Conservation (phyloP, 345 rosid genomes). For the Populus tremula region DNA sequence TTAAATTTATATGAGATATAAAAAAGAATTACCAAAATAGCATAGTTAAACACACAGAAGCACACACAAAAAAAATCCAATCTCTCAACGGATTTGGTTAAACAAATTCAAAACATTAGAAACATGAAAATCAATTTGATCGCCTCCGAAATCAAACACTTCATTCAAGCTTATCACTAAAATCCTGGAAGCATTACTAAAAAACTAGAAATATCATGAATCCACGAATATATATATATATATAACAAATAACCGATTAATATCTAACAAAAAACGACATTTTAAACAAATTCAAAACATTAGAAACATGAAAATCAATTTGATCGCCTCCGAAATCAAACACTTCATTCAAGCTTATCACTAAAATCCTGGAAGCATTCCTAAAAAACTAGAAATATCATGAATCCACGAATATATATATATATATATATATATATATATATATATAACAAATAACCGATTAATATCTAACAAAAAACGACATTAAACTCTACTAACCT, state of each 20-base stretch:
- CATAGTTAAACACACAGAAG: neutral
- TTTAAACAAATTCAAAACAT: neutral
- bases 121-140: neutral
- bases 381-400: too few species aligned
- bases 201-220: too few species aligned
- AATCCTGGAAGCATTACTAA: neutral
- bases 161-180: neutral
- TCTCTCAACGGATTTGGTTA: neutral
- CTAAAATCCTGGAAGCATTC: neutral
- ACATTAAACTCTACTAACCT: slow-evolving; percentile 37
- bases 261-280: neutral
- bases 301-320: neutral
- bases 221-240: neutral
- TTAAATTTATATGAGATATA: too few species aligned
- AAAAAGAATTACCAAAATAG: neutral
- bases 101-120: neutral
- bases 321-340: neutral
- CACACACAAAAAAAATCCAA: neutral
- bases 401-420: neutral
- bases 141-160: neutral
- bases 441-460: neutral
- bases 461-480: neutral
- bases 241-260: neutral
- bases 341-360: neutral
- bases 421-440: neutral